These are phyloP conservation scores for Harrya chromipes DNA, from an alignment of 768 basidiomycete genomes.

Conservation along the genomic window DNA sequence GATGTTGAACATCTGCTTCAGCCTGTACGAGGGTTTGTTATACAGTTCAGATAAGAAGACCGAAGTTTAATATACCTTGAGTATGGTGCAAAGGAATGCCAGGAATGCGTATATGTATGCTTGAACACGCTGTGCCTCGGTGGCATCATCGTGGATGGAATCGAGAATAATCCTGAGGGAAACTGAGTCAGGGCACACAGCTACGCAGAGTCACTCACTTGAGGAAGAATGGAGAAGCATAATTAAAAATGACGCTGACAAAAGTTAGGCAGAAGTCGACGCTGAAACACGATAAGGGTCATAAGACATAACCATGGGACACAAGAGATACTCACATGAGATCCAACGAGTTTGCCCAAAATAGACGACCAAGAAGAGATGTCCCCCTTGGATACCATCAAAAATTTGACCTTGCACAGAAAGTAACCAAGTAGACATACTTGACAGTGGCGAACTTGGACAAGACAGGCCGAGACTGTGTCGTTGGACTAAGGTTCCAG, in stretches of 20 bases:
- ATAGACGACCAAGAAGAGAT: slow-evolving; percentile 42
- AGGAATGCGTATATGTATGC: slow-evolving; percentile 82
- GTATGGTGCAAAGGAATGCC: slow-evolving; percentile 56
- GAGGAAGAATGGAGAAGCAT: slow-evolving; percentile 81
- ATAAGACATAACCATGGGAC: not conserved
- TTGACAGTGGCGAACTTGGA: slow-evolving; percentile 37
- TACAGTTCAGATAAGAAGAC: not conserved
- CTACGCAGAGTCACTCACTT: slow-evolving; percentile 43
- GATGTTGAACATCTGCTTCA: slow-evolving; percentile 67
- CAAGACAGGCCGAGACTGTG: slow-evolving; percentile 66
- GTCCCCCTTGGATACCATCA: slow-evolving; percentile 15
- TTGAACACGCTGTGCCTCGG: slow-evolving; percentile 46
- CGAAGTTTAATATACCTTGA: slow-evolving; percentile 18
- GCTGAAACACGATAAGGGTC: slow-evolving; percentile 23
- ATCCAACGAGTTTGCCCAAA: slow-evolving; percentile 46
- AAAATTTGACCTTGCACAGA: not conserved
- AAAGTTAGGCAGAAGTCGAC: slow-evolving; percentile 68
- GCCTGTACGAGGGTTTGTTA: slow-evolving; percentile 33
- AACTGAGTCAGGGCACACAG: not conserved
- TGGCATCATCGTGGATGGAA: slow-evolving; percentile 43
- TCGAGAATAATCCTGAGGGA: slow-evolving; percentile 56
- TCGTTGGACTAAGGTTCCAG: slow-evolving; percentile 65
- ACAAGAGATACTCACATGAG: slow-evolving; percentile 28
- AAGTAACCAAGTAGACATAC: not conserved
- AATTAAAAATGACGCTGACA: slow-evolving; percentile 71